Base-by-base conservation (phyloP, 2,329 filamentous ascomycete species). In the Claviceps citrina region DNA sequence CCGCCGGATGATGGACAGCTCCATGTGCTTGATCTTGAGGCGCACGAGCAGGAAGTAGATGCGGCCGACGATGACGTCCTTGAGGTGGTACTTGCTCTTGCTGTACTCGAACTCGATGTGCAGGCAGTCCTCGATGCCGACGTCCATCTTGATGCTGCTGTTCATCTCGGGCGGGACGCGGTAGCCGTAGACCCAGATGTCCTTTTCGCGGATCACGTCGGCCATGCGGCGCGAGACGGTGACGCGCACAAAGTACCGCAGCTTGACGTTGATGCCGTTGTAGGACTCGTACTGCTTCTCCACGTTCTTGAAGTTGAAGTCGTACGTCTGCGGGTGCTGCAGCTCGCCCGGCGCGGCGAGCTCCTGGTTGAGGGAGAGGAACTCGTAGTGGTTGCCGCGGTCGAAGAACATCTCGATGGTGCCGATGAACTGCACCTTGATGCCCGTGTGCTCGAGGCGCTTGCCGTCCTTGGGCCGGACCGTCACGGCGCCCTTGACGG, bases 401-500 rank as follows among this genome's bases (percentile, higher is more conserved):
- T 98, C 91, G 63, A 94, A 98, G 74, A 96, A 98, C 91, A 98
- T 98, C 62, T 98, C 91, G 70, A 98, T 98, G 47, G 87, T 93
- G 59, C 91, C 91, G 54, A 98, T 95, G 67, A 98, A 98, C 61
- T 98, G 91, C 54, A 98, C 89, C 66, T 98, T 98, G 73, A 98
- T 95, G 52, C 91, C 91, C 9, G 87, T 96, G 63, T 98, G 91
- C 64, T 98, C 91, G 56, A 98, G 70, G 46, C 91, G 77, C 71
- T 96, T 96, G 57, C 91, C 91, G 70, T 98, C 91, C 65, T 98
- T 98, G 37, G 91, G 91, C 50, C 91, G 71, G 50, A 98, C 79
- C 7, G 91, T 98, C 45, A 98, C 87, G 38, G 82, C 82, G 54
- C 89, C 91, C 69, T 93, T 95, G 56, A 98, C 89, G 31, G 87